Evolutionary conservation across 1,284 basidiomycete species (phyloP).

Genomic region (Microbotryum silenes-acaulis): DNA sequence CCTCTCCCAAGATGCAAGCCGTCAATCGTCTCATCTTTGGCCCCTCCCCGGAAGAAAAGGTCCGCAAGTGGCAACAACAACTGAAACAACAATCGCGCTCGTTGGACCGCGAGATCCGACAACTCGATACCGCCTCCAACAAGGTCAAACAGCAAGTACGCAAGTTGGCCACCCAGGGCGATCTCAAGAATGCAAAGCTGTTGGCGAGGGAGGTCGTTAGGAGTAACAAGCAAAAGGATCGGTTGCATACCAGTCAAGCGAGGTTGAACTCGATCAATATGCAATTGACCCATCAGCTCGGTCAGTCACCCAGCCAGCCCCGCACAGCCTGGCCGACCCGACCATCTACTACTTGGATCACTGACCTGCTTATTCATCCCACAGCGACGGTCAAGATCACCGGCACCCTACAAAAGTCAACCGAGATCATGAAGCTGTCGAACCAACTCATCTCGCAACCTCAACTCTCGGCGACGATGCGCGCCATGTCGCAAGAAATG

Average conservation of each 20-base stretch:
- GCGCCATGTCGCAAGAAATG: constrained; percentile 98
- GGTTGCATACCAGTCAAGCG: constrained; percentile 86
- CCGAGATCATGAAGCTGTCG: constrained; percentile 97
- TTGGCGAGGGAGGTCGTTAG: constrained; percentile 81
- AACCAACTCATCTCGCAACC: constrained; percentile 87
- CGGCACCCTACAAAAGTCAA: constrained; percentile 90
- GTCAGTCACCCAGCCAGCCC: constrained; percentile 49
- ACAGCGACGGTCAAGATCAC: constrained; percentile 95
- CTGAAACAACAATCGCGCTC: constrained; percentile 68
- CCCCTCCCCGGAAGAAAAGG: constrained; percentile 84
- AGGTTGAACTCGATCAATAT: constrained; percentile 81
- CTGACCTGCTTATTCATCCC: neutral
- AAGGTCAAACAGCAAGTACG: constrained; percentile 81
- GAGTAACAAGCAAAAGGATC: constrained; percentile 87
- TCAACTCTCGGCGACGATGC: constrained; percentile 85
- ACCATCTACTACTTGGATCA: neutral
- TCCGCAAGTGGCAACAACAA: constrained; percentile 78
- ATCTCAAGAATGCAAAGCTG: constrained; percentile 84
- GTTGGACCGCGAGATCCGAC: constrained; percentile 83
- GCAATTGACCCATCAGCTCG: constrained; percentile 86
- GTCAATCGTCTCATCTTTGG: constrained; percentile 89
- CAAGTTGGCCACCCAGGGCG: constrained; percentile 82
- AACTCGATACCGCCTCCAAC: constrained; percentile 74
- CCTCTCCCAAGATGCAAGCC: constrained; percentile 56
- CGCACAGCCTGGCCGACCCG: too few relatives aligned